Evolutionary conservation across 352 stramenopile species (phyloP).

Genomic region (Phytophthora capsici): DNA sequence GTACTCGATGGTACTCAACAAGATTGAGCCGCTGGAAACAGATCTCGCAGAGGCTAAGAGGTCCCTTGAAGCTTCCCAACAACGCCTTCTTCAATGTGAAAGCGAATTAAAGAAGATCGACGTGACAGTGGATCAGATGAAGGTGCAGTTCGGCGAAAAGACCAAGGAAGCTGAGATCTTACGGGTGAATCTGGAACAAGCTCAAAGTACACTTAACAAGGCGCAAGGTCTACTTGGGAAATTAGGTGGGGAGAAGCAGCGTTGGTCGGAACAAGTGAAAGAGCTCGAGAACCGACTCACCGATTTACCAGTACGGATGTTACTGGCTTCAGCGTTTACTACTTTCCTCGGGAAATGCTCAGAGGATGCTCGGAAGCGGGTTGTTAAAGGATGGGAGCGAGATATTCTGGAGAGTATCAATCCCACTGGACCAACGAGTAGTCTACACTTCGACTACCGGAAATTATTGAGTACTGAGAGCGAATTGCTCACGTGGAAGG

Average conservation of each 20-base stretch:
- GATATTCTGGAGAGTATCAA: conserved; percentile 60
- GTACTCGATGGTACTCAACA: conserved; percentile 96
- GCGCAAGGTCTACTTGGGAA: conserved; percentile 91
- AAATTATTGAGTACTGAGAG: conserved; percentile 92
- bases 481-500: conserved; percentile 94
- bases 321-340: conserved; percentile 93
- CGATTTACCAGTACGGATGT: conserved; percentile 90
- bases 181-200: conserved; percentile 83
- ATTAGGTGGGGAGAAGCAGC: conserved; percentile 90
- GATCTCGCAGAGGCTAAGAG: conserved; percentile 91
- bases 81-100: conserved; percentile 90
- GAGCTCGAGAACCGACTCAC: conserved; percentile 79
- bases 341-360: conserved; percentile 94
- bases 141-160: conserved; percentile 92
- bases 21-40: conserved; percentile 93
- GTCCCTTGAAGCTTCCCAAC: conserved; percentile 87
- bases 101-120: conserved; percentile 93
- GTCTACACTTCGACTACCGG: conserved; percentile 80
- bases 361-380: conserved; percentile 81
- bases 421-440: conserved; percentile 24
- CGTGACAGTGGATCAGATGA: conserved; percentile 87
- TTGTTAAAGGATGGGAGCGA: conserved; percentile 85
- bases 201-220: conserved; percentile 92
- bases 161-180: conserved; percentile 94
- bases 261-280: conserved; percentile 92